Conservation (phyloP, 352 stramenopile genomes). For the Phytophthora macrochlamydospora region DNA sequence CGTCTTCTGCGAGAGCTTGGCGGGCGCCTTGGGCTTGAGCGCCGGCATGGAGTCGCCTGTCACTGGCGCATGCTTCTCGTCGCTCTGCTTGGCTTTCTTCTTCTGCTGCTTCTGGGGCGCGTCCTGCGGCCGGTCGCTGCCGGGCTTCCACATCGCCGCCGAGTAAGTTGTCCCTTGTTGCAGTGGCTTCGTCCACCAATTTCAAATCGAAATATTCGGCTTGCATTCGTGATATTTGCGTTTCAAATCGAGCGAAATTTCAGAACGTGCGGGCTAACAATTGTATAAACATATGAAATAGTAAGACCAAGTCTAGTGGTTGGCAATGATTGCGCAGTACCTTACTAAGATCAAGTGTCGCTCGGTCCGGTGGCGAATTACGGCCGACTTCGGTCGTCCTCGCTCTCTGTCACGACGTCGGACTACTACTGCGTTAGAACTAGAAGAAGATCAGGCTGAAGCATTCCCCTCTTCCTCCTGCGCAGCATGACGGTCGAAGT, state of each 20-base stretch:
- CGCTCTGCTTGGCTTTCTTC: constrained; percentile 19
- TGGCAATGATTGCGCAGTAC: too few species aligned
- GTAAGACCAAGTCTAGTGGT: too few species aligned
- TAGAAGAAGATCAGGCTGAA: neutral
- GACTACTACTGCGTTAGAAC: neutral
- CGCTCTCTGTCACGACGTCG: neutral
- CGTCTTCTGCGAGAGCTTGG: constrained; percentile 80
- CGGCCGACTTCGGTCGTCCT: neutral
- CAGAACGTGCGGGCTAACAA: neutral
- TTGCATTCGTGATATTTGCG: too few species aligned
- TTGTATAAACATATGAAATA: too few species aligned
- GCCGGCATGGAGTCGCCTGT: constrained; percentile 22
- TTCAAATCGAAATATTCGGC: too few species aligned
- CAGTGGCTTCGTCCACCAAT: constrained; percentile 5
- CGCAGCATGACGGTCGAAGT: constrained; percentile 53
- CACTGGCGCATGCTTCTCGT: constrained; percentile 14
- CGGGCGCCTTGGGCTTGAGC: constrained; percentile 22
- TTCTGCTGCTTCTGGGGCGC: constrained; percentile 15
- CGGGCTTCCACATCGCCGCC: constrained; percentile 68
- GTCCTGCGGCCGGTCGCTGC: constrained; percentile 41
- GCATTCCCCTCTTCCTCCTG: neutral
- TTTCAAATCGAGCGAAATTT: too few species aligned
- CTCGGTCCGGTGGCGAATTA: too few species aligned
- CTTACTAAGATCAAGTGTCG: too few species aligned
- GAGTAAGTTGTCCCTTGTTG: neutral